Evolutionary conservation across 2,329 filamentous ascomycete species (phyloP).

Genomic region (Hypoxylon sp.): DNA sequence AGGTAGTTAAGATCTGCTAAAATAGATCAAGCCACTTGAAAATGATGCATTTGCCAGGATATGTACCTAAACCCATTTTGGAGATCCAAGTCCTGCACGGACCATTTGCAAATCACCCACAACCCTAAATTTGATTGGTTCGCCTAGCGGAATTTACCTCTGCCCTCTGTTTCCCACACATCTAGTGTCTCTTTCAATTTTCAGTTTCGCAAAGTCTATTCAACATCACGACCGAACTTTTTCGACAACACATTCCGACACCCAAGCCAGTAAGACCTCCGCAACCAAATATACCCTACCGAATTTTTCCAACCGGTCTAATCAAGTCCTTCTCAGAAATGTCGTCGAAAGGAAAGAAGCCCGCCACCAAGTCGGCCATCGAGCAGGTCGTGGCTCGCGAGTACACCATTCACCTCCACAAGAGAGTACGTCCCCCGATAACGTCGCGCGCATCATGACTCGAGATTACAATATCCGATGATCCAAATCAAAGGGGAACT

Average conservation of each 20-base stretch:
- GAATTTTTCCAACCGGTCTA: constrained; percentile 26
- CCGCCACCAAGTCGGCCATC: constrained; percentile 90
- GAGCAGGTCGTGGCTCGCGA: constrained; percentile 99
- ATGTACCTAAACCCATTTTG: not conserved
- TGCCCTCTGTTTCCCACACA: constrained; percentile 51
- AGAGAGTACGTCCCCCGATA: constrained; percentile 80
- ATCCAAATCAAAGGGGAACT: constrained; percentile 31
- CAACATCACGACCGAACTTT: constrained; percentile 44
- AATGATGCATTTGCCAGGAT: not conserved
- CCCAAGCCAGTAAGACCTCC: constrained; percentile 44
- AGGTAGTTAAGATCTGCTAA: not conserved
- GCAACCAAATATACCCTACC: constrained; percentile 12
- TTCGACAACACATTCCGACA: constrained; percentile 47
- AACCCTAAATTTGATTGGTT: constrained; percentile 48
- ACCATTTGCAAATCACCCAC: constrained; percentile 13
- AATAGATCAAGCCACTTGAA: not conserved
- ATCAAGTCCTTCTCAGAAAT: constrained; percentile 58
- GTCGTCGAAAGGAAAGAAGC: constrained; percentile 75
- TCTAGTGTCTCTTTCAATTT: constrained; percentile 41
- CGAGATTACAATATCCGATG: constrained; percentile 24
- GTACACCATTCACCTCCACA: constrained; percentile 99
- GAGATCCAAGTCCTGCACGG: not conserved
- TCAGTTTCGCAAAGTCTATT: constrained; percentile 46
- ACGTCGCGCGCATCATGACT: not conserved
- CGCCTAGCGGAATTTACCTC: constrained; percentile 47